Evolutionary conservation across 306 rosid species (phyloP), one percentile per base, ranked within the genome.

Genomic region (Cucurbita moschata): DNA sequence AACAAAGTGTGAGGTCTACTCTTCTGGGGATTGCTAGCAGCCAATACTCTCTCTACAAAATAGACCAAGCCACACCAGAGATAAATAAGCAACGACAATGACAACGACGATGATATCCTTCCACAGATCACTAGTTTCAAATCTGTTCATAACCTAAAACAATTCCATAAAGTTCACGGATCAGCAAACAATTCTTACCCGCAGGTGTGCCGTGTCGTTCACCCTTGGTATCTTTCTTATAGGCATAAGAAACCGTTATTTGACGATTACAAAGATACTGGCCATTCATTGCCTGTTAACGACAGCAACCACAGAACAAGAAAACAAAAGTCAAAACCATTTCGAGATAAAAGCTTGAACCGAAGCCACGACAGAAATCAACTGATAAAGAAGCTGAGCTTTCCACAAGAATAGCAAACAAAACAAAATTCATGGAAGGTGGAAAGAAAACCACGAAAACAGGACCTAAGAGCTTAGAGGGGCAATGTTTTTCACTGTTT

Each of bases 171-270:
- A 35, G 16, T 54, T 59, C 21, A 52, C 30, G 19, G 35, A 51
- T 23, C 30, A 61, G 47, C 12, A 50, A 80, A 80, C 69, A 68
- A 61, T 61, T 47, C 85, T 80, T 44, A 94, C 99, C 99, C 53
- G 99, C 97, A 0, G 97, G 97, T 81, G 99, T 95, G 61, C 99
- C 97, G 12, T 94, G 99, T 53, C 97, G 90, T 81, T 94, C 99
- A 62, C 99, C 99, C 81, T 91, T 94, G 1, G 99, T 94, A 82
- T 94, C 99, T 81, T 94, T 94, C 88, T 95, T 95, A 55, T 95
- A 95, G 43, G 99, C 99, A 78, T 95, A 95, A 16, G 99, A 95
- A 50, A 95, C 99, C 39, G 97, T 89, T 82, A 95, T 91, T 82
- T 95, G 99, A 69, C 97, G 97, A 73, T 95, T 95, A 88, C 99